A percentile compares a stretch with the other conserved stretches of the same genome.
Evolutionary conservation across 768 basidiomycete genomes (phyloP).

Genomic region (Tricholomella constricta): DNA sequence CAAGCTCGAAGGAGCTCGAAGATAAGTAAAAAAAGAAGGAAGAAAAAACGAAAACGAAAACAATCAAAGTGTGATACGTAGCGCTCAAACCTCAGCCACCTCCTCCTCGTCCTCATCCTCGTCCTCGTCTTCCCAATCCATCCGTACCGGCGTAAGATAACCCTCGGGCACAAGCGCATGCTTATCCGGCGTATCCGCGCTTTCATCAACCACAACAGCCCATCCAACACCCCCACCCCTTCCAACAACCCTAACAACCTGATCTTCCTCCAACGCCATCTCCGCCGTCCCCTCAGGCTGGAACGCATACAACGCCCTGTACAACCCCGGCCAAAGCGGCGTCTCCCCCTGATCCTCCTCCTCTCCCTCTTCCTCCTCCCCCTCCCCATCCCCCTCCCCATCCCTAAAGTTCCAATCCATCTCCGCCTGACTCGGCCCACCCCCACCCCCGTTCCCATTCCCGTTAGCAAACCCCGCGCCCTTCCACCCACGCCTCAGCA

Average conservation of each 20-base stretch:
- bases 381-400: conserved; percentile 26
- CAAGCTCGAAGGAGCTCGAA: not conserved
- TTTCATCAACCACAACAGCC: conserved; percentile 63
- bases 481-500: conserved; percentile 30
- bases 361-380: conserved; percentile 30
- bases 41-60: not conserved
- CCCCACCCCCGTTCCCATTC: conserved; percentile 24
- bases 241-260: conserved; percentile 72
- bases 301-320: conserved; percentile 78
- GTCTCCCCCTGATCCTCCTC: conserved; percentile 44
- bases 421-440: conserved; percentile 45
- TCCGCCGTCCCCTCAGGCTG: conserved; percentile 81
- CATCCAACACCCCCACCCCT: conserved; percentile 79
- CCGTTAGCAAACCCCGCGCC: conserved; percentile 27
- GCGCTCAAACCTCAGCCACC: too few species aligned
- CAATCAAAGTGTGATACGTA: not conserved
- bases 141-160: conserved; percentile 62
- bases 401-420: conserved; percentile 50
- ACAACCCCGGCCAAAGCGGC: conserved; percentile 66
- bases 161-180: conserved; percentile 82
- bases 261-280: conserved; percentile 79
- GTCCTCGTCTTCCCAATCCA: conserved; percentile 40
- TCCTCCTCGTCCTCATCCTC: too few species aligned
- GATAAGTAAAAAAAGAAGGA: not conserved
- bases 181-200: conserved; percentile 18